These are phyloP conservation scores for Parasitella parasitica DNA, from an alignment of 371 early-diverging fungal species.

Conservation along the genomic window DNA sequence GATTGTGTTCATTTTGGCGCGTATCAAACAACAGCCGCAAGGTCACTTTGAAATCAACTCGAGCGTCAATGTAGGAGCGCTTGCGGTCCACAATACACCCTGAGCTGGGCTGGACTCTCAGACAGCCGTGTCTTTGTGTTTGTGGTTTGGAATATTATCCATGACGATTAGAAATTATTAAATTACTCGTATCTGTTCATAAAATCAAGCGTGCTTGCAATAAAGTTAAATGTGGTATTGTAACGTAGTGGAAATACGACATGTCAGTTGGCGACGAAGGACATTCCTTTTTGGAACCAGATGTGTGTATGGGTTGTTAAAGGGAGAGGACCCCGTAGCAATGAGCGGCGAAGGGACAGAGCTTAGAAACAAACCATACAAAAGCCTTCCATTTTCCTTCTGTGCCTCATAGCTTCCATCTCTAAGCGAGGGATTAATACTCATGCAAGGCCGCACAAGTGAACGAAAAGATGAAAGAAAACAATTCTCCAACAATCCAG, in stretches of 20 bases:
- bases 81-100: conserved; percentile 1
- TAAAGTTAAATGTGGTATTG: conserved; percentile 1
- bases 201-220: too few relatives aligned
- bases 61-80: neutral
- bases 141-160: too few relatives aligned
- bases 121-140: too few relatives aligned
- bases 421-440: neutral
- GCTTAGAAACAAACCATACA: conserved; percentile 4
- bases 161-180: too few relatives aligned
- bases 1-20: conserved; percentile 3
- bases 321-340: conserved; percentile 8
- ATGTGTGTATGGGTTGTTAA: neutral
- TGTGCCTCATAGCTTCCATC: conserved; percentile 3
- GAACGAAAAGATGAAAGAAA: too few relatives aligned
- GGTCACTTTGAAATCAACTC: conserved; percentile 3
- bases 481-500: too few relatives aligned
- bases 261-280: conserved; percentile 4
- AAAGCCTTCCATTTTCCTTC: neutral
- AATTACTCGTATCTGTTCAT: too few relatives aligned
- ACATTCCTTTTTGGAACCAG: neutral
- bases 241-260: conserved; percentile 1
- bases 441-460: neutral
- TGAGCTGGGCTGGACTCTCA: neutral
- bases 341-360: conserved; percentile 2
- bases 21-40: neutral